These are phyloP conservation scores for Lactarius quietus DNA, from an alignment of 768 basidiomycete genomes.

Conservation along the genomic window DNA sequence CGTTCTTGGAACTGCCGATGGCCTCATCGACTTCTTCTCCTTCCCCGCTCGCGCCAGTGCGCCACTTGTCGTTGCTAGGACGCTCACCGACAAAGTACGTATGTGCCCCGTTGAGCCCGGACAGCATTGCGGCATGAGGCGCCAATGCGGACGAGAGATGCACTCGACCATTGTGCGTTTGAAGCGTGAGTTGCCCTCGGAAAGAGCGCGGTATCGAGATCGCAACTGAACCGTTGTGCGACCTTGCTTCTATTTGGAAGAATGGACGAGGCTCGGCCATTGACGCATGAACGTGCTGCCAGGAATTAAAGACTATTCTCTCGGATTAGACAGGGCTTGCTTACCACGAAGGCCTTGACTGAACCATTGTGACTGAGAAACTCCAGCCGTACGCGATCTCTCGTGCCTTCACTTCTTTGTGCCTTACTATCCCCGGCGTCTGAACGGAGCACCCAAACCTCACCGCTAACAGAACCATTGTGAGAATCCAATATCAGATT, in stretches of 20 bases:
- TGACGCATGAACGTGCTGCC: conserved; percentile 15
- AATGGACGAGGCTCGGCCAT: conserved; percentile 20
- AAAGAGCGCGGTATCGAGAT: conserved; percentile 23
- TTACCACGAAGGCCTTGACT: conserved; percentile 15
- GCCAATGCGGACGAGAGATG: conserved; percentile 12
- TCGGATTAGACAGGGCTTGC: background rate
- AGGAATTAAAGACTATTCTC: background rate
- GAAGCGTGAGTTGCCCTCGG: conserved; percentile 21
- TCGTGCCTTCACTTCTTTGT: background rate
- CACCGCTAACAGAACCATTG: conserved; percentile 10
- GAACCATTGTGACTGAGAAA: conserved; percentile 12
- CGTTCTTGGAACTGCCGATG: conserved; percentile 16
- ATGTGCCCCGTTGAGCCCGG: conserved; percentile 11
- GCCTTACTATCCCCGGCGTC: background rate
- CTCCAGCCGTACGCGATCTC: conserved; percentile 4
- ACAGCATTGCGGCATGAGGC: conserved; percentile 9
- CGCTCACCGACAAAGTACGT: conserved; percentile 22
- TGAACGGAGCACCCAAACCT: conserved; percentile 16
- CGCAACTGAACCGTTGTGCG: conserved; percentile 6
- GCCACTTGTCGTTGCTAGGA: conserved; percentile 17
- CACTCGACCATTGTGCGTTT: conserved; percentile 16
- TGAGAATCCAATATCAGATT: conserved; percentile 11
- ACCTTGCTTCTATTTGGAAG: conserved; percentile 12
- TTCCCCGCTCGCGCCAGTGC: conserved; percentile 8
- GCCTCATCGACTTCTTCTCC: conserved; percentile 19